phyloP scores from a whole-genome alignment of 805 yeast genomes.

The Myxozyma melibiosi region DNA sequence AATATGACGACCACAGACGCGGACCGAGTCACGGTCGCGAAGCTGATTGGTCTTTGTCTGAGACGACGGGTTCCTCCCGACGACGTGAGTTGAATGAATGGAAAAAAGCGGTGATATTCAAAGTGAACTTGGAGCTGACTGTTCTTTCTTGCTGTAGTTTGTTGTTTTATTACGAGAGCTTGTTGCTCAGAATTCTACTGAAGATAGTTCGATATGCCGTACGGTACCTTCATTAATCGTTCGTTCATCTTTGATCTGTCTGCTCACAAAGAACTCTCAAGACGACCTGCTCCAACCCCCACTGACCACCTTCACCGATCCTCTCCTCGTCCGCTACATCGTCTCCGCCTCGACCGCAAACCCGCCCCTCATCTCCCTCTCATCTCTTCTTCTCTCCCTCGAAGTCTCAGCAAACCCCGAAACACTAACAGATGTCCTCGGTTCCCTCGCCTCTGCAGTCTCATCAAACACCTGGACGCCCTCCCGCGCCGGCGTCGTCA shows the following conservation, averaged over 20 bases:
- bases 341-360: background rate
- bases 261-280: background rate
- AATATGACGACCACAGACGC: background rate
- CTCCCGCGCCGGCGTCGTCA: background rate
- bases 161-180: slow-evolving; percentile 1
- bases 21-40: background rate
- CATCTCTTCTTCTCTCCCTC: slow-evolving; percentile 5
- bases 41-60: slow-evolving; percentile 1
- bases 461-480: slow-evolving; percentile 1
- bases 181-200: background rate
- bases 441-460: slow-evolving; percentile 7
- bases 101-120: background rate
- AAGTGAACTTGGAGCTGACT: background rate
- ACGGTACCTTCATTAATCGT: background rate
- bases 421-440: slow-evolving; percentile 7
- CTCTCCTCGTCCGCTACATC: slow-evolving; percentile 23
- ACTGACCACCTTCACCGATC: slow-evolving; percentile 22
- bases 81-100: background rate
- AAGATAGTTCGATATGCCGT: slow-evolving; percentile 7
- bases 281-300: slow-evolving; percentile 18
- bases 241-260: background rate
- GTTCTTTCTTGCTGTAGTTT: background rate
- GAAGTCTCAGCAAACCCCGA: background rate
- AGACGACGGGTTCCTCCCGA: slow-evolving; percentile 5
- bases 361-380: slow-evolving; percentile 15